These are phyloP conservation scores for Hanseniaspora uvarum DNA, from an alignment of 1,139 yeast genomes.

Conservation along the genomic window DNA sequence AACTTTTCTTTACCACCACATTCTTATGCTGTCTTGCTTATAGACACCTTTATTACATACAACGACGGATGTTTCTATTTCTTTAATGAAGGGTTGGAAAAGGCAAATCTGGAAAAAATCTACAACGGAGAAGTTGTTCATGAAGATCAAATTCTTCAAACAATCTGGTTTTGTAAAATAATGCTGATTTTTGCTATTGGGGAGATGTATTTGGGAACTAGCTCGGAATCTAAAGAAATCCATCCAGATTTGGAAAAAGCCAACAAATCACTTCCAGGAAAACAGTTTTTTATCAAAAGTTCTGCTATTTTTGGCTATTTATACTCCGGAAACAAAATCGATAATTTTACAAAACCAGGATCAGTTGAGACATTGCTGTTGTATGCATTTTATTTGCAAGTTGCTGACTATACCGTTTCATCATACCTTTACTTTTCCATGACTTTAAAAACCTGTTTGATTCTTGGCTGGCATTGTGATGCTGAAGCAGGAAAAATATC, in stretches of 20 bases:
- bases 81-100: conserved; percentile 70
- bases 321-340: conserved; percentile 70
- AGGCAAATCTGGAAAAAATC: conserved; percentile 50
- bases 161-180: conserved; percentile 73
- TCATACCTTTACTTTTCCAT: conserved; percentile 73
- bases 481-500: conserved; percentile 57
- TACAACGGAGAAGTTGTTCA: conserved; percentile 37
- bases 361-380: conserved; percentile 70
- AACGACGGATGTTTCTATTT: conserved; percentile 81
- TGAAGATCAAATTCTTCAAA: conserved; percentile 52
- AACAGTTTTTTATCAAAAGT: conserved; percentile 66
- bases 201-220: conserved; percentile 70
- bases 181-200: conserved; percentile 70
- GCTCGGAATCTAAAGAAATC: conserved; percentile 21
- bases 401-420: conserved; percentile 75
- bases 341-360: conserved; percentile 65
- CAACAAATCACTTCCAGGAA: conserved; percentile 53
- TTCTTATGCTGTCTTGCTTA: conserved; percentile 62
- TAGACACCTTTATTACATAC: conserved; percentile 66
- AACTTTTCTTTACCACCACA: conserved; percentile 66
- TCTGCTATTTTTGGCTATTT: conserved; percentile 64
- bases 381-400: conserved; percentile 73
- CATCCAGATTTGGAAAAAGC: conserved; percentile 2
- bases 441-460: conserved; percentile 62
- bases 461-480: conserved; percentile 76